Evolutionary conservation across 352 stramenopile species (phyloP), one percentile per base, ranked within the genome.

Genomic region (Thalassiosira mediterranea): DNA sequence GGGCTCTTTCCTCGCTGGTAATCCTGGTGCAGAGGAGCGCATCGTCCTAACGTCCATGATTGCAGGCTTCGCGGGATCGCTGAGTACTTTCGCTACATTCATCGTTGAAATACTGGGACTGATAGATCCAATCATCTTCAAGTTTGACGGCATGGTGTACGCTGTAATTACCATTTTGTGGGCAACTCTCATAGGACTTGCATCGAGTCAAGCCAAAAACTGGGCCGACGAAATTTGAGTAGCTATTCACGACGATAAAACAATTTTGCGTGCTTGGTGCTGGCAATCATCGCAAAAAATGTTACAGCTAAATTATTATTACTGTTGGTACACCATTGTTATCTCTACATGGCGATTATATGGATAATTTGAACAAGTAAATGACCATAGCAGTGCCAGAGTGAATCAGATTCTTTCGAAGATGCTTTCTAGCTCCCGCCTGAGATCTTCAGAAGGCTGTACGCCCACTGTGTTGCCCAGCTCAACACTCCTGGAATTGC

Each of bases 101-200:
- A 84, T 91, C 37, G 72, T 88, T 48, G 86, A 92, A 63, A 79
- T 92, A 23, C 66, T 90, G 40, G 49, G 60, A 2, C 69, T 84
- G 4, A 72, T 88, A 3, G 86, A 92, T 68, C 83, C 86, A 25
- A 86, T 92, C 40, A 70, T 92, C 11, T 86, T 92, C 53, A 86
- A 86, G 23, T 88, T 89, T 29, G 81, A 90, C 70, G 86, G 86
- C 23, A 42, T 89, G 0, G 70, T 81, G 21, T 92, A 92, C 76
- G 83, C 78, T 21, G 37, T 87, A 3, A 69, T 61, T 15, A 90
- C 86, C 15, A 69, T 90, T 8, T 57, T 76, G 40, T 88, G 81
- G 72, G 83, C 72, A 15, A n/a, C 87, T 19, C 48, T 90, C 26
- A 78, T 90, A 59, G 84, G 83, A 49, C 81, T 90, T 26, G 31